A percentile compares a stretch with the other conserved stretches of the same genome.
Conservation (phyloP, 208 protist species). For the Leishmania martiniquensis region DNA sequence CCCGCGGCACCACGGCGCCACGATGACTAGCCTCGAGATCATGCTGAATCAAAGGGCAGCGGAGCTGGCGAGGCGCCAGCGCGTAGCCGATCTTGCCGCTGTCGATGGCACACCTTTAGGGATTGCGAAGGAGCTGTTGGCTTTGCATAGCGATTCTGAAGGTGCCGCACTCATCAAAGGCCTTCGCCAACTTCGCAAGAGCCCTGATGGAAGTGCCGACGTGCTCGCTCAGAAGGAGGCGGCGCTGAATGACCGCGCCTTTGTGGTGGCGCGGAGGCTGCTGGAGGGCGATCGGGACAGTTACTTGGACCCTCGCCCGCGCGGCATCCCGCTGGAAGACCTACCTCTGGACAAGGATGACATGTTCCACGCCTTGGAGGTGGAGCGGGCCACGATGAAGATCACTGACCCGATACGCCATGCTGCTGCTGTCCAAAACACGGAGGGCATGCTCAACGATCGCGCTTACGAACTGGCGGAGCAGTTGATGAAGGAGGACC, state of each 20-base stretch:
- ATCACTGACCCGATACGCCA: constrained; percentile 36
- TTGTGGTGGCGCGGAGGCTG: constrained; percentile 43
- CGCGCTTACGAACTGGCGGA: constrained; percentile 65
- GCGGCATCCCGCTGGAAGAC: constrained; percentile 60
- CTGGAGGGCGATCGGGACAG: constrained; percentile 37
- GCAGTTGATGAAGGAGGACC: constrained; percentile 59
- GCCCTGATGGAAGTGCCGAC: constrained; percentile 19
- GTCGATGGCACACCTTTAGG: constrained; percentile 49
- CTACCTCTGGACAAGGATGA: constrained; percentile 62
- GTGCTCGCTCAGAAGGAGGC: constrained; percentile 36
- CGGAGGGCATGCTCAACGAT: constrained; percentile 68
- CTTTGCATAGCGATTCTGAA: constrained; percentile 47
- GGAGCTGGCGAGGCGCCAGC: constrained; percentile 59
- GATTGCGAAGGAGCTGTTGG: constrained; percentile 46
- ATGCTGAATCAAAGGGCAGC: constrained; percentile 62
- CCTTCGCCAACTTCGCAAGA: constrained; percentile 44
- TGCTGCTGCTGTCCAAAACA: constrained; percentile 39
- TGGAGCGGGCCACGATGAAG: constrained; percentile 58
- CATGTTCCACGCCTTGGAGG: constrained; percentile 57
- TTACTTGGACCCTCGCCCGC: constrained; percentile 55
- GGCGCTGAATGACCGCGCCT: constrained; percentile 49
- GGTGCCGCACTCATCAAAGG: constrained; percentile 39
- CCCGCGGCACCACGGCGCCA: constrained; percentile 32
- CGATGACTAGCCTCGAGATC: constrained; percentile 41
- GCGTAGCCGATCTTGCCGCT: constrained; percentile 39